Base-by-base conservation (phyloP, 2,329 filamentous ascomycete species). In the Cladosporium oxysporum region DNA sequence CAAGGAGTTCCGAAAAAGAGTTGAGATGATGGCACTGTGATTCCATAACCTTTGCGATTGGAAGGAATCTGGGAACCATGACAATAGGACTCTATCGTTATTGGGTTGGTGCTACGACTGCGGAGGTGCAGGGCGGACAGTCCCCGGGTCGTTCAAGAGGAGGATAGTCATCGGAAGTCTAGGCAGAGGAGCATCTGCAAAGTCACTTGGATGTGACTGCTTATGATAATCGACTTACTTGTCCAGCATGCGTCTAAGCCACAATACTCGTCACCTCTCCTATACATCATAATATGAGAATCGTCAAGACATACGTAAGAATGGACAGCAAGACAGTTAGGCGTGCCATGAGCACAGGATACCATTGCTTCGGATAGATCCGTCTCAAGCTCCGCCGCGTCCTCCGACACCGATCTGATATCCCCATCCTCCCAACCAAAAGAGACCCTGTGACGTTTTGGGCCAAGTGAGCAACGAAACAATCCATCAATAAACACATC, bases 391-490 rank as follows among this genome's bases (percentile, higher is more conserved):
- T 21, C 41, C 11, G 12, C 41, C 7, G 12, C 3, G 10, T 55
- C 28, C 28, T 33, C 14, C 18, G 10, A 11, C 18, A 31, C 28
- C 52, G 18, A 55, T 55, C 52, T 55, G 52, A 55, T 55, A 55
- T 55, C 52, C 52, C 29, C 52, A n/a, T 16, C 12, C 50, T 55
- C 52, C 11, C 52, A 55, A 18, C 41, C 41, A 47, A 47, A 11
- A 4, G 41, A 21, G 52, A 55, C 52, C 52, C 52, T 55, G 52
- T 55, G 52, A 55, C 52, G 52, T 55, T 29, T 31, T 10, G 28
- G 12, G 12, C 26, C 18, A 29, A 14, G 26, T 29, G 52, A 55
- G 28, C 31, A 55, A 55, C 28, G 31, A 55, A 55, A 28, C 23
- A 21, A n/a, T 29, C 52, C 21, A 55, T 31, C 52, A 31, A n/a